Percentiles rank a stretch among this genome's conserved stretches.
These are phyloP conservation scores for Neurospora sp. DNA, from an alignment of 495 filamentous ascomycete genomes.

Conservation along the genomic window DNA sequence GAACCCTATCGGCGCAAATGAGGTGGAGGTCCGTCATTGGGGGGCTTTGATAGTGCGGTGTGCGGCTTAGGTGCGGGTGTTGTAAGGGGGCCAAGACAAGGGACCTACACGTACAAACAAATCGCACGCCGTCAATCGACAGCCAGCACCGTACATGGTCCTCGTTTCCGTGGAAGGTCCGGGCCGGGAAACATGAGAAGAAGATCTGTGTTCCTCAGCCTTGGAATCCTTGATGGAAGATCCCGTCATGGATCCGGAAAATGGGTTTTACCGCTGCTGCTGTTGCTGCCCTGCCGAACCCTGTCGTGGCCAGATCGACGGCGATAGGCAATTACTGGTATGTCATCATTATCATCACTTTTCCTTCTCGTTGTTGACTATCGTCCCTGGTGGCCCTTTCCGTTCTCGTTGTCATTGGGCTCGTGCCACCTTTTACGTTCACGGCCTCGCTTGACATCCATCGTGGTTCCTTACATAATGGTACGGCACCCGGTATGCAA, in stretches of 20 bases:
- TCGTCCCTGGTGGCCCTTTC: not conserved
- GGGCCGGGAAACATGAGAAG: not conserved
- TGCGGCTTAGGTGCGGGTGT: conserved; percentile 1
- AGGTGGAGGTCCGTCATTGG: conserved; percentile 16
- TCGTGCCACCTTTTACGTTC: not conserved
- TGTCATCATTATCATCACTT: not conserved
- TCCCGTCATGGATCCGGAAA: not conserved
- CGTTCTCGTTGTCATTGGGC: not conserved
- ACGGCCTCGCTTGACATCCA: not conserved
- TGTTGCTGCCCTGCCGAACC: not conserved
- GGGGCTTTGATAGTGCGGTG: conserved; percentile 8
- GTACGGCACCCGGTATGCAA: not conserved
- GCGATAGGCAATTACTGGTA: not conserved
- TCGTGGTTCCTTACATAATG: not conserved
- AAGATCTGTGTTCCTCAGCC: not conserved
- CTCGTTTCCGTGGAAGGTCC: not conserved
- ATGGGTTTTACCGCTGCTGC: not conserved
- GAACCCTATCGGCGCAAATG: conserved; percentile 17
- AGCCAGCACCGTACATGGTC: not conserved
- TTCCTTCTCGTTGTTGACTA: not conserved
- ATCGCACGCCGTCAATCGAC: not conserved
- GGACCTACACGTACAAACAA: not conserved
- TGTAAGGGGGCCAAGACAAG: not conserved
- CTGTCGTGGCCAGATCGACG: not conserved
- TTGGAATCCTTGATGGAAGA: not conserved